Percentiles rank a stretch among this genome's conserved stretches.
These are phyloP conservation scores for Arxiozyma bovina DNA, from an alignment of 1,139 yeast genomes.

Conservation along the genomic window DNA sequence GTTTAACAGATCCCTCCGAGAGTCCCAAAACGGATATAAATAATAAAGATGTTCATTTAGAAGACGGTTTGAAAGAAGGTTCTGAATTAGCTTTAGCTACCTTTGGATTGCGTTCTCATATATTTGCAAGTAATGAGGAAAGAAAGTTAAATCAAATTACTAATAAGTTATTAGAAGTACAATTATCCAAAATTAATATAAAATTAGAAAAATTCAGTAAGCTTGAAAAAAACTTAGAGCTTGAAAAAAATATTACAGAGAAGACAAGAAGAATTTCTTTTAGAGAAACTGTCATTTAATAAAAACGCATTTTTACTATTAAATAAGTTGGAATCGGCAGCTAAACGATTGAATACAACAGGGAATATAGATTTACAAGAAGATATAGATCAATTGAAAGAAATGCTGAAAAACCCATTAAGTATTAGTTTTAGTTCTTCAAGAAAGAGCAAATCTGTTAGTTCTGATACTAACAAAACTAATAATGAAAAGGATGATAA, in stretches of 20 bases:
- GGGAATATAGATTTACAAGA: neutral
- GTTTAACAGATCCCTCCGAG: neutral
- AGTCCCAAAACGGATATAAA: neutral
- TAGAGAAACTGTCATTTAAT: conserved; percentile 63
- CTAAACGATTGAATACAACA: neutral
- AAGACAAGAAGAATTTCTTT: conserved; percentile 73
- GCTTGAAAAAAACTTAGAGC: conserved; percentile 69
- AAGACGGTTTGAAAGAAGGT: conserved; percentile 34
- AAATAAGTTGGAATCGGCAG: conserved; percentile 16
- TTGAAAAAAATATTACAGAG: conserved; percentile 64
- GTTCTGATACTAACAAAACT: conserved; percentile 7
- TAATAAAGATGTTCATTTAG: neutral
- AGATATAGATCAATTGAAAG: conserved; percentile 12
- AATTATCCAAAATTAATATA: conserved; percentile 64
- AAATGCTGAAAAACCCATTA: conserved; percentile 45
- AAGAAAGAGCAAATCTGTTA: conserved; percentile 4
- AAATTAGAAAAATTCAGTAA: conserved; percentile 63
- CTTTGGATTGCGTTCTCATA: conserved; percentile 74
- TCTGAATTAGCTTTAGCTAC: conserved; percentile 52
- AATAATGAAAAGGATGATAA: conserved; percentile 5
- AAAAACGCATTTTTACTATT: conserved; percentile 25
- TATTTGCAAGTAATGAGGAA: conserved; percentile 77
- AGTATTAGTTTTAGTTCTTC: conserved; percentile 22
- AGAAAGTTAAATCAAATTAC: conserved; percentile 61
- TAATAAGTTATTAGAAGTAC: conserved; percentile 56